Evolutionary conservation across 805 yeast genomes (phyloP), one percentile per base, ranked within the genome.

Genomic region (Cyberlindnera maritima): DNA sequence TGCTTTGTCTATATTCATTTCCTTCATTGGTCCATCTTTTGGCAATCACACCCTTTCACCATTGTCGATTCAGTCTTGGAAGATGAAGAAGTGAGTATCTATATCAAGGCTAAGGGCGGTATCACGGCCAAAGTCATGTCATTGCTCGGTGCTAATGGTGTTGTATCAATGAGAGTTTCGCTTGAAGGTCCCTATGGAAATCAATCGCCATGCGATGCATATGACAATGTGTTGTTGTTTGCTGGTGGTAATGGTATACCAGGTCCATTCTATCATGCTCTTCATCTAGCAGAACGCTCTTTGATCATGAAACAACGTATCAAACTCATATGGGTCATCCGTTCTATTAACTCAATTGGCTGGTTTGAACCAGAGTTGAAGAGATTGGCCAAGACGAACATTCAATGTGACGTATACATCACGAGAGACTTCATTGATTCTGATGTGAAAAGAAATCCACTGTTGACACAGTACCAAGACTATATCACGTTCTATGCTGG

Each of bases 31-130:
- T 58, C 66, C 2, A 65, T 72, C 38, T 79, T 83, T 60, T 82
- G 83, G 81, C 88, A 85, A 60, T 78, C 83, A 4, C 89, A 85
- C 60, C 91, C 91, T 4, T 84, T 86, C 66, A 81, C 91, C 2
- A 66, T 77, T 8, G 67, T 77, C 29, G 73, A 73, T 44, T 64
- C 75, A 3, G 61, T 61, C 3, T 62, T 65, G 7, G 65, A 66
- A 43, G 65, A 67, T 37, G 67, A 68, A 50, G 64, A 65, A 42
- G 59, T 79, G 10, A 66, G 69, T 4, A 65, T 76, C 38, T 72
- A 67, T 53, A 69, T 77, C 56, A 77, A 75, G 56, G 75, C 71
- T 28, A 79, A 79, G 58, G 71, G 71, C 9, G 89, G 88, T 52
- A 60, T 79, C 43, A 80, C 88, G 13, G 17, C 36, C 6, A 44